These are phyloP conservation scores for Tylopilus balloui DNA, from an alignment of 768 basidiomycete genomes.

Conservation along the genomic window DNA sequence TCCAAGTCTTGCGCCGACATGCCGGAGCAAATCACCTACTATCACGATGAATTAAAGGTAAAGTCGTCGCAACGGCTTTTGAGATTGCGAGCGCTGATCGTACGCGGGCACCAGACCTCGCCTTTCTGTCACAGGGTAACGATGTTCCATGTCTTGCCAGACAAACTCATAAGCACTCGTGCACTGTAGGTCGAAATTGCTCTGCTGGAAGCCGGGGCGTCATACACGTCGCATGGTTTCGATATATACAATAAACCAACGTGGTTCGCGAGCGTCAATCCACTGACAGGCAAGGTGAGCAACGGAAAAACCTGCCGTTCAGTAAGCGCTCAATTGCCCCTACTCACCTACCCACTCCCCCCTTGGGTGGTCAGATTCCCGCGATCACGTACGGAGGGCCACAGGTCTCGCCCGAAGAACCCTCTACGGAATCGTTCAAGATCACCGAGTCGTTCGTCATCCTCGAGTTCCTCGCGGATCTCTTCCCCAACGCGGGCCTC, in stretches of 20 bases:
- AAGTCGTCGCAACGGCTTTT: not conserved
- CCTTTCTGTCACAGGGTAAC: slow-evolving; percentile 52
- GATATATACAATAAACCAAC: slow-evolving; percentile 60
- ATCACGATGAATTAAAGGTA: slow-evolving; percentile 37
- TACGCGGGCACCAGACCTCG: slow-evolving; percentile 38
- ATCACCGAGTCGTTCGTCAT: slow-evolving; percentile 61
- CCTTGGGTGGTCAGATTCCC: slow-evolving; percentile 39
- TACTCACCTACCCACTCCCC: no score
- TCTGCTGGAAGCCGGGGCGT: slow-evolving; percentile 47
- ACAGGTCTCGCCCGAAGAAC: slow-evolving; percentile 44
- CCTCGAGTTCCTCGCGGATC: slow-evolving; percentile 61
- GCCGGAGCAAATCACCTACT: slow-evolving; percentile 37
- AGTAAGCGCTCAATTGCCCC: no score
- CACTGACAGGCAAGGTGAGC: slow-evolving; percentile 51
- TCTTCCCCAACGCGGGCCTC: slow-evolving; percentile 43
- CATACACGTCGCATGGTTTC: slow-evolving; percentile 49
- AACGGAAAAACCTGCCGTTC: not conserved
- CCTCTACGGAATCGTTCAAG: slow-evolving; percentile 55
- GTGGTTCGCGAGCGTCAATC: slow-evolving; percentile 64
- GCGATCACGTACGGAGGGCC: slow-evolving; percentile 60
- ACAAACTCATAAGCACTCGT: not conserved
- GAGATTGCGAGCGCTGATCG: not conserved
- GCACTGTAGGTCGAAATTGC: slow-evolving; percentile 50
- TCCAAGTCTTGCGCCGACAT: not conserved
- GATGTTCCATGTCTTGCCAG: slow-evolving; percentile 4